Percentiles rank a stretch among this genome's conserved stretches.
Conservation (phyloP, 495 filamentous ascomycete genomes). For the Daldinia bambusicola region DNA sequence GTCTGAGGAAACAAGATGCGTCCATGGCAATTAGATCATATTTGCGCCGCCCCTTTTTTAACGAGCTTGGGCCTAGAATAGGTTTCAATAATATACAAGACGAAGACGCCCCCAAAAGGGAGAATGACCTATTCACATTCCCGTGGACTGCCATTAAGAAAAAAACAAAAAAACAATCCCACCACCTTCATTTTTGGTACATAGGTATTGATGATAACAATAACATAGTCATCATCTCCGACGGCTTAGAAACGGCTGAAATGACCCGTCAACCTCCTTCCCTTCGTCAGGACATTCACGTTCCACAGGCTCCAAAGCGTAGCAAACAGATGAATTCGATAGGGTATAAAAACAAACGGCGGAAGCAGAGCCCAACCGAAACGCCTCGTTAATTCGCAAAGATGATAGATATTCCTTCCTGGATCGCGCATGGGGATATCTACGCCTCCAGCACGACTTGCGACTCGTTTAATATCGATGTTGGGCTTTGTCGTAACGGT, state of each 20-base stretch:
- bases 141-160: conserved; percentile 26
- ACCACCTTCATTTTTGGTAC: conserved; percentile 31
- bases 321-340: conserved; percentile 47
- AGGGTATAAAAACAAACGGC: conserved; percentile 48
- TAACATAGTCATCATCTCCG: conserved; percentile 43
- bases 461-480: conserved; percentile 45
- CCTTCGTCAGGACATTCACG: conserved; percentile 46
- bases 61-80: conserved; percentile 30
- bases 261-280: conserved; percentile 42
- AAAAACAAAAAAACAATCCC: conserved; percentile 27
- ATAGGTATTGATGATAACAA: conserved; percentile 36
- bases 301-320: conserved; percentile 43
- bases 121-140: conserved; percentile 29
- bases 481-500: conserved; percentile 47
- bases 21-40: conserved; percentile 42
- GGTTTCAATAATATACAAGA: conserved; percentile 50
- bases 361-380: conserved; percentile 44
- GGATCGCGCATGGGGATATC: conserved; percentile 39
- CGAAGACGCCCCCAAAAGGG: conserved; percentile 30
- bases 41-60: conserved; percentile 38
- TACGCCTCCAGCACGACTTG: conserved; percentile 52
- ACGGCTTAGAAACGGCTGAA: conserved; percentile 37
- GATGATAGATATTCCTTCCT: conserved; percentile 40
- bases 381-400: conserved; percentile 48
- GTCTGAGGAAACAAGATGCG: background rate